Percentiles rank a stretch among this genome's conserved stretches.
phyloP scores from a whole-genome alignment of 306 rosid species.

The Lotus japonicus region DNA sequence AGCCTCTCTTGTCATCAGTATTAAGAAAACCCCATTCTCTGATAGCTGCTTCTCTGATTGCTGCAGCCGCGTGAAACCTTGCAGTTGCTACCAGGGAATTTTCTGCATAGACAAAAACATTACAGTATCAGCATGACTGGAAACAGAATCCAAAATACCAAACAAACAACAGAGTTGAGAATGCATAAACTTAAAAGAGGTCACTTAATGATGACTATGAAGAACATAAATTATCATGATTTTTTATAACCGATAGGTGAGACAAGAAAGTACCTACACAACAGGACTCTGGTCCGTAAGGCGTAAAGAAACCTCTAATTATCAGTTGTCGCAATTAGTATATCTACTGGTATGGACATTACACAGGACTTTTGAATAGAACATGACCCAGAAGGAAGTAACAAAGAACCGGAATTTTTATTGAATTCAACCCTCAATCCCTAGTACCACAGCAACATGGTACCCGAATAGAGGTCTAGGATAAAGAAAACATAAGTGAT shows the following conservation, averaged over 20 bases:
- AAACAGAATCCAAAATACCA: conserved; percentile 13
- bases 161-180: not conserved
- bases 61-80: conserved; percentile 92
- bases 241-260: not conserved
- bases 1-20: conserved; percentile 61
- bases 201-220: not conserved
- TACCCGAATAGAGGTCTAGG: not conserved
- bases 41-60: conserved; percentile 85
- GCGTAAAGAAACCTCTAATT: not conserved
- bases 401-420: not conserved
- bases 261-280: not conserved
- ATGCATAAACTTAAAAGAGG: not conserved
- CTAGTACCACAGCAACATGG: not conserved
- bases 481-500: not conserved
- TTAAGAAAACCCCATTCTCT: conserved; percentile 87
- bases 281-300: not conserved
- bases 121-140: conserved; percentile 25
- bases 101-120: conserved; percentile 43
- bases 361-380: not conserved
- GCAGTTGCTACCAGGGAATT: conserved; percentile 76
- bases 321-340: not conserved
- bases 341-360: not conserved
- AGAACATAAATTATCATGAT: not conserved
- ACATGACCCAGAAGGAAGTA: not conserved
- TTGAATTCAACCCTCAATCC: not conserved